Evolutionary conservation across 2,329 filamentous ascomycete species (phyloP).

Genomic region (Tolypocladium amazonense): DNA sequence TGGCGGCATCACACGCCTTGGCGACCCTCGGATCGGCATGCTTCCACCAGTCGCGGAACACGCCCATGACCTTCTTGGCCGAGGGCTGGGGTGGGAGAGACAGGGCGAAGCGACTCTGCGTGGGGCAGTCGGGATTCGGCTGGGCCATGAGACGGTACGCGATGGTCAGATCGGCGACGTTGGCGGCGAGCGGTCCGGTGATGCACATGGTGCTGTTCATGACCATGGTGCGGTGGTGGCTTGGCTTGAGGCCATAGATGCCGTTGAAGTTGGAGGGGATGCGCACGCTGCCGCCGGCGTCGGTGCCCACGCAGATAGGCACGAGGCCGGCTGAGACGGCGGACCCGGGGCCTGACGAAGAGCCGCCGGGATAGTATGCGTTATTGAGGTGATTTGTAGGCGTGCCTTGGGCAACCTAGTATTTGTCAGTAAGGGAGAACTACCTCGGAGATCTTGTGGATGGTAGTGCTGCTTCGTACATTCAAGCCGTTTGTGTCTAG

Average conservation of each 20-base stretch:
- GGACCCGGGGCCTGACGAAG: slow-evolving; percentile 67
- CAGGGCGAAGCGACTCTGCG: slow-evolving; percentile 53
- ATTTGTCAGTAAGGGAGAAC: slow-evolving; percentile 27
- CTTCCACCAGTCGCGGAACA: slow-evolving; percentile 45
- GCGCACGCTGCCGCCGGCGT: slow-evolving; percentile 66
- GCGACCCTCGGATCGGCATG: slow-evolving; percentile 50
- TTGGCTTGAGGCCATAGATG: slow-evolving; percentile 71
- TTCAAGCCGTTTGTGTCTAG: slow-evolving; percentile 76
- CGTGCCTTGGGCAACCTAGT: slow-evolving; percentile 53
- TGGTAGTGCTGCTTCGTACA: slow-evolving; percentile 17
- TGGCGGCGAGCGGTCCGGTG: slow-evolving; percentile 65
- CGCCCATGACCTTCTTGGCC: slow-evolving; percentile 55
- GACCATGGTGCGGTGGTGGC: slow-evolving; percentile 56
- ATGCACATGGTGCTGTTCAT: slow-evolving; percentile 48
- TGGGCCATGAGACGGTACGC: slow-evolving; percentile 74
- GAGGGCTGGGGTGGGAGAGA: slow-evolving; percentile 33
- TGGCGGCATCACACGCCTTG: slow-evolving; percentile 47
- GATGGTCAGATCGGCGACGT: slow-evolving; percentile 65
- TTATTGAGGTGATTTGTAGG: slow-evolving; percentile 69
- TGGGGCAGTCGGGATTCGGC: slow-evolving; percentile 53
- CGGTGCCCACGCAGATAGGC: slow-evolving; percentile 65
- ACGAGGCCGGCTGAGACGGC: slow-evolving; percentile 59
- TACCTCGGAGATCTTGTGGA: background rate
- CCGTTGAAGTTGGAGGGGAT: slow-evolving; percentile 69
- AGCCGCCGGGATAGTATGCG: slow-evolving; percentile 70